Base-by-base conservation (phyloP, 352 stramenopile genomes). In the Pythium insidiosum region DNA sequence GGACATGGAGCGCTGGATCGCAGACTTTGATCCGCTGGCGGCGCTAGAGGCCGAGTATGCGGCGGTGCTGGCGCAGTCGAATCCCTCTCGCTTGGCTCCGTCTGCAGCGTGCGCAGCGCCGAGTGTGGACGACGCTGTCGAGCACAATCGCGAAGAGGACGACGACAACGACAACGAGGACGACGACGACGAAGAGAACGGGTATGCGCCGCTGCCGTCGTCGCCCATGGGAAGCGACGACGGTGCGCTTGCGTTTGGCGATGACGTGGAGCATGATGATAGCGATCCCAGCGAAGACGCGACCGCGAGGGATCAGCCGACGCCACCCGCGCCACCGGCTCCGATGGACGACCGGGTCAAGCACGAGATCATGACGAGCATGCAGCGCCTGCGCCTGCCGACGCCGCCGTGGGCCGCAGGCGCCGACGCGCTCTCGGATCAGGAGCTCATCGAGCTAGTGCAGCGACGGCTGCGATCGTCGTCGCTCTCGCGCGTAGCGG, bases 1-100 rank as follows among this genome's bases (percentile, higher is more conserved):
- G n/a, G n/a, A 49, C 37, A 61, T 77, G 57, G 58, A 66, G 22
- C 50, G 54, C 21, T 66, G 67, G 30, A 18, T 56, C 25, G 48
- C 50, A 18, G 40, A 44, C 18, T 61, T 68, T 30, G 73, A 87
- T 49, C 71, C 66, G 43, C 63, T 87, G 2, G 67, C 55, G 33
- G 38, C 48, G 46, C 58, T 87, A 1, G 74, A 87, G 16, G 69
- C 65, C 38, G 74, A 87, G 47, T 87, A 87, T 47, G 69, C 64
- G 15, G 62, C 64, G 6, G 67, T 84, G 6, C 12, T 87, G 31
- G 68, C 68, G 19, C 71, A 83, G 28, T 33, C 28, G 28, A 9
- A 15, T 15, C 9, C 15, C 28, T 15, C 28, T 15, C 28, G 15
- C 28, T 33, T 15, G 35, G 25, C 12, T 16, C 16, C 24, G 10